Conservation (phyloP, 2,329 filamentous ascomycete genomes). For the Thelonectria olida region DNA sequence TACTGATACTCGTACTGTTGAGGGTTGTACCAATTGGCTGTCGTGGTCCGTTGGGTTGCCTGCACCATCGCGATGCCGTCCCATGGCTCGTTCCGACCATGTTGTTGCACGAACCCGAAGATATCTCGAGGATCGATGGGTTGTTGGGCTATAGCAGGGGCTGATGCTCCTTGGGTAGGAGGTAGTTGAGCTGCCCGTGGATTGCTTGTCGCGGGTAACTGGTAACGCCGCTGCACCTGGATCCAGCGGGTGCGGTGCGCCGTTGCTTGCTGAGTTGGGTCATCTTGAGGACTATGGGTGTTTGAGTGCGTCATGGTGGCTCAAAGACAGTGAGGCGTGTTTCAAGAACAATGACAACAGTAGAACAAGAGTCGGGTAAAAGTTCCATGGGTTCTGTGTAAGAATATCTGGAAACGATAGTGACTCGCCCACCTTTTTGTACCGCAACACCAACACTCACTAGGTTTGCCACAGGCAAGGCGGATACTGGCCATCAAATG, state of each 20-base stretch:
- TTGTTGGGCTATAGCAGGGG: neutral
- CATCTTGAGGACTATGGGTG: neutral
- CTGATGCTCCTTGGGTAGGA: neutral
- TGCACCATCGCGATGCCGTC: constrained; percentile 9
- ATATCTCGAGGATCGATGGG: neutral
- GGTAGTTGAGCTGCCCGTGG: neutral
- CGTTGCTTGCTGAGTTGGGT: neutral
- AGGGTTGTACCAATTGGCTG: neutral
- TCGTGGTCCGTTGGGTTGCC: neutral
- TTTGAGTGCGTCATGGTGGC: constrained; percentile 2
- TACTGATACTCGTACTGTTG: neutral
- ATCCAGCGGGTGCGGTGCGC: constrained; percentile 1
- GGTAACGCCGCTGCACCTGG: constrained; percentile 10
- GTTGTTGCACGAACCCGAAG: constrained; percentile 10
- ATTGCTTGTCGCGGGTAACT: neutral
- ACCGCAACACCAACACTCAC: neutral
- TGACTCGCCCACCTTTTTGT: constrained; percentile 1
- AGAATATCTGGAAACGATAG: neutral
- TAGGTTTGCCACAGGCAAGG: constrained; percentile 9
- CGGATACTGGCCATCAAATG: neutral
- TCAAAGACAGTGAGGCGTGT: neutral
- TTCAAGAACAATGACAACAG: neutral
- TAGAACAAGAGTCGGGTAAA: neutral
- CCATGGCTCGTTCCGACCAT: constrained; percentile 13
- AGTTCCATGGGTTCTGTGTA: neutral